phyloP scores from a whole-genome alignment of 768 basidiomycete species.

The Naganishia antarctica region DNA sequence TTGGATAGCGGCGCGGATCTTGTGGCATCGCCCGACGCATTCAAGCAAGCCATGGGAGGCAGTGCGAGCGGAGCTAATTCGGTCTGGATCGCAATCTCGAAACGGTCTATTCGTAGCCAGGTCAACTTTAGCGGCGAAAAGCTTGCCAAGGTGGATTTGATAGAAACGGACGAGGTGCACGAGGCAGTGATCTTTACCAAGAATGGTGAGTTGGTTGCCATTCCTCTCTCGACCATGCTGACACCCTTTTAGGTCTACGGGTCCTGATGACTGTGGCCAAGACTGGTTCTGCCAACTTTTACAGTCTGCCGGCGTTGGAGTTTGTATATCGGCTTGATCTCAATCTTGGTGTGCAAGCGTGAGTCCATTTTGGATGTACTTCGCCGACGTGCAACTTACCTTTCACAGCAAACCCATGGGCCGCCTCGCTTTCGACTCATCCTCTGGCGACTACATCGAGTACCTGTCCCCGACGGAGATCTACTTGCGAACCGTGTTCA shows the following conservation, averaged over 20 bases:
- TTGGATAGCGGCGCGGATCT: slow-evolving; percentile 54
- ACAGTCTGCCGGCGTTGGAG: slow-evolving; percentile 43
- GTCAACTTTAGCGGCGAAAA: slow-evolving; percentile 63
- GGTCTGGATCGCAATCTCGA: slow-evolving; percentile 58
- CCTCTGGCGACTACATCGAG: slow-evolving; percentile 49
- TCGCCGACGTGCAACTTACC: neutral
- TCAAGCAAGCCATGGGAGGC: slow-evolving; percentile 51
- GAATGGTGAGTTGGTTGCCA: slow-evolving; percentile 54
- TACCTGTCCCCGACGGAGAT: slow-evolving; percentile 43
- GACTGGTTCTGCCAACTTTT: slow-evolving; percentile 40
- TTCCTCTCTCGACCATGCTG: neutral
- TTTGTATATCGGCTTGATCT: slow-evolving; percentile 40
- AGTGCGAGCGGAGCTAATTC: slow-evolving; percentile 46
- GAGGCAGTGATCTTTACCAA: slow-evolving; percentile 58
- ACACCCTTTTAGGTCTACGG: slow-evolving; percentile 37
- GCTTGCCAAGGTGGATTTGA: slow-evolving; percentile 65
- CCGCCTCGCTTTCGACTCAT: slow-evolving; percentile 45
- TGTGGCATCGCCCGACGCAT: slow-evolving; percentile 37
- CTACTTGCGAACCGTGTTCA: slow-evolving; percentile 46
- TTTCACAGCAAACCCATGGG: slow-evolving; percentile 37
- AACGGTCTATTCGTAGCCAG: slow-evolving; percentile 59
- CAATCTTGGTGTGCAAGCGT: slow-evolving; percentile 35
- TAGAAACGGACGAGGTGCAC: slow-evolving; percentile 55
- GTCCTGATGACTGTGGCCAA: slow-evolving; percentile 44
- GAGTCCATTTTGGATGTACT: neutral